Evolutionary conservation across 2,329 filamentous ascomycete species (phyloP).

Genomic region (Xylariaceae sp.): DNA sequence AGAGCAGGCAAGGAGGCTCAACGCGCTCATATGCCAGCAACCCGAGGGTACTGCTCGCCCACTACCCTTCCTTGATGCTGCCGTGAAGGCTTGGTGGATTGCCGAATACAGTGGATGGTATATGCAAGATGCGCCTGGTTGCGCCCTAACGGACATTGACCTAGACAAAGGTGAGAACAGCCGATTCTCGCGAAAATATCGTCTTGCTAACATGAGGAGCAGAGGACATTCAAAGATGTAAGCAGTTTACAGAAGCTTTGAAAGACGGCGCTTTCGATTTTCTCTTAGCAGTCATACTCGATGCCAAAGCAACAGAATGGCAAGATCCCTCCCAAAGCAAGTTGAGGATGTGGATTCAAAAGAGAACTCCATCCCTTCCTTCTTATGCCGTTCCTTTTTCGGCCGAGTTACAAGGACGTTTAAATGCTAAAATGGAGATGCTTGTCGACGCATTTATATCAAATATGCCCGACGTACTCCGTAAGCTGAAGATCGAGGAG

Average conservation of each 20-base stretch:
- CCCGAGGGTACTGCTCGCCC: constrained; percentile 66
- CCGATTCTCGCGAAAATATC: constrained; percentile 11
- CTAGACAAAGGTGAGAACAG: constrained; percentile 47
- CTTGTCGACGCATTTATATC: constrained; percentile 92
- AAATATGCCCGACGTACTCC: constrained; percentile 87
- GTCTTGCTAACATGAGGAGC: constrained; percentile 34
- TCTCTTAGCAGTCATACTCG: constrained; percentile 75
- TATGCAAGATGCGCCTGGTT: constrained; percentile 62
- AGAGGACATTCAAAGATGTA: constrained; percentile 66
- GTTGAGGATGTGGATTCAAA: constrained; percentile 75
- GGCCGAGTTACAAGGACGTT: constrained; percentile 61
- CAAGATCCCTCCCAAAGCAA: constrained; percentile 80
- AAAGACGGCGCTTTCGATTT: constrained; percentile 92
- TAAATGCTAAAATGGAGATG: constrained; percentile 77
- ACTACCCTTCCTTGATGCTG: constrained; percentile 70
- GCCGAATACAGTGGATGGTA: constrained; percentile 91
- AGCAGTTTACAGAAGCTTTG: constrained; percentile 68
- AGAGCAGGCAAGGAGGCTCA: constrained; percentile 63
- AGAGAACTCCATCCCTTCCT: constrained; percentile 66
- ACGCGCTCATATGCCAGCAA: constrained; percentile 61
- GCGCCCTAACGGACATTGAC: constrained; percentile 56
- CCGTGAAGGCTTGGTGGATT: constrained; percentile 79
- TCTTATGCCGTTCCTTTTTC: constrained; percentile 65
- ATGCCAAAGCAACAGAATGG: constrained; percentile 77
- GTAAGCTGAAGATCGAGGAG: constrained; percentile 79